Base-by-base conservation (phyloP, 495 filamentous ascomycete genomes). In the Delitschia confertaspora region DNA sequence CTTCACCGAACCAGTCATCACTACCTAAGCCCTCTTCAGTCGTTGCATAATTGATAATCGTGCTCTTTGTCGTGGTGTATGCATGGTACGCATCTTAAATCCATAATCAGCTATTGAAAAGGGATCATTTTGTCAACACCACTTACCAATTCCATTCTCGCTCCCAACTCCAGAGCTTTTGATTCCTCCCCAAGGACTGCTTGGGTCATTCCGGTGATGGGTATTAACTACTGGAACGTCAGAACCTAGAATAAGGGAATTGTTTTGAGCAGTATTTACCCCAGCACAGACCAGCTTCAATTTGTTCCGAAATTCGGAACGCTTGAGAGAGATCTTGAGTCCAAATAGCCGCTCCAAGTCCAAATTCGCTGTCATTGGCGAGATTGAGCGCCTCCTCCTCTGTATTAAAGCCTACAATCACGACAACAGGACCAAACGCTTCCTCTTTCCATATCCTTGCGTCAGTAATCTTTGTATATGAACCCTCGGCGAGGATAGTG, bases 211-310 rank as follows among this genome's bases (percentile, higher is more conserved):
- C 23, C 74, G 60, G 56, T 79, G 74, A 55, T 79, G 74, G 8
- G 72, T 74, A 48, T 79, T 79, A 18, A 76, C 69, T 57, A 21
- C 3, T 23, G 23, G 6, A 26, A 40, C 3, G 13, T 40, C 24
- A 42, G 37, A 14, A 14, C 10, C 16, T 10, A 19, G 17, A 19
- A 17, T 13, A 10, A 2, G 11, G 7, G 24, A 30, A n/a, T 18
- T 23, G 29, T n/a, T 2, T 6, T 2, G 2, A 11, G 17, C 3
- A 16, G 18, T 22, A 36, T 42, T 22, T 33, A 57, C 53, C 44
- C 75, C 76, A 78, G 10, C 73, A 72, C 45, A 78, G 77, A 0
- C 76, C 76, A 0, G 73, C 68, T 30, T 78, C 70, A 24, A 80
- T 74, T 31, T 63, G 61, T 21, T 66, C 68, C 0, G 73, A 70